These are phyloP conservation scores for Brassica balearica DNA, from an alignment of 441 rosid genomes.

Conservation along the genomic window DNA sequence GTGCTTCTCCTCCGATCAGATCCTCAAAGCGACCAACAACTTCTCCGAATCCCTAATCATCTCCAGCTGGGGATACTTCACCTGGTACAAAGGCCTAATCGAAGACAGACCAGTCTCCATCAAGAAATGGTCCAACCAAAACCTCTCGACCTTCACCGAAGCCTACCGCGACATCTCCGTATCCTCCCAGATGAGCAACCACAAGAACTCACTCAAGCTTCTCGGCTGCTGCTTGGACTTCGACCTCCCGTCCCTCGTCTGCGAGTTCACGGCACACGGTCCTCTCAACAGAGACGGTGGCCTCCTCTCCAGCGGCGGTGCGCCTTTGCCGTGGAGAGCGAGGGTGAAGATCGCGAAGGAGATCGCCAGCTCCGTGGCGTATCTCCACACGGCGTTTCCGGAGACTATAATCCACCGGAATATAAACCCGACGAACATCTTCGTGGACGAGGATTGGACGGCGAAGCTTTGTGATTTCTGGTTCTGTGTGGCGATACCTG, in stretches of 20 bases:
- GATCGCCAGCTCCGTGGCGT: slow-evolving; percentile 42
- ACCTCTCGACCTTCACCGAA: slow-evolving; percentile 36
- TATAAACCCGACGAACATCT: slow-evolving; percentile 32
- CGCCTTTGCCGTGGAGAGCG: slow-evolving; percentile 31
- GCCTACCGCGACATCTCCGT: slow-evolving; percentile 42
- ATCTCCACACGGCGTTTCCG: slow-evolving; percentile 51
- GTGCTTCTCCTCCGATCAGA: slow-evolving; percentile 44
- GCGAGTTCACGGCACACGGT: slow-evolving; percentile 37
- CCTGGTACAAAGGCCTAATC: slow-evolving; percentile 40
- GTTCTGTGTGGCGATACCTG: slow-evolving; percentile 40
- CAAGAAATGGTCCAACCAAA: slow-evolving; percentile 14
- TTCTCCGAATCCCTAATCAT: slow-evolving; percentile 33
- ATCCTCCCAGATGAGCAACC: slow-evolving; percentile 47
- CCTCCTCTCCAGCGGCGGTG: slow-evolving; percentile 6
- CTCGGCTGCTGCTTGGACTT: slow-evolving; percentile 54
- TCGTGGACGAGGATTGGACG: slow-evolving; percentile 41
- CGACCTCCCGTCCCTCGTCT: slow-evolving; percentile 43
- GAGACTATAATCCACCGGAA: slow-evolving; percentile 48
- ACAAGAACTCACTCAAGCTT: slow-evolving; percentile 49
- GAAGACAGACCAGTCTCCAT: slow-evolving; percentile 35
- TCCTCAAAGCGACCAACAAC: slow-evolving; percentile 45
- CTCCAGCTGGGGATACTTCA: slow-evolving; percentile 38
- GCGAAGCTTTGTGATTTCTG: slow-evolving; percentile 51
- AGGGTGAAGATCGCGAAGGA: slow-evolving; percentile 35
- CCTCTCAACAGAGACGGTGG: slow-evolving; percentile 39